Base-by-base conservation (phyloP, 352 stramenopile species). In the Globisporangium polare region DNA sequence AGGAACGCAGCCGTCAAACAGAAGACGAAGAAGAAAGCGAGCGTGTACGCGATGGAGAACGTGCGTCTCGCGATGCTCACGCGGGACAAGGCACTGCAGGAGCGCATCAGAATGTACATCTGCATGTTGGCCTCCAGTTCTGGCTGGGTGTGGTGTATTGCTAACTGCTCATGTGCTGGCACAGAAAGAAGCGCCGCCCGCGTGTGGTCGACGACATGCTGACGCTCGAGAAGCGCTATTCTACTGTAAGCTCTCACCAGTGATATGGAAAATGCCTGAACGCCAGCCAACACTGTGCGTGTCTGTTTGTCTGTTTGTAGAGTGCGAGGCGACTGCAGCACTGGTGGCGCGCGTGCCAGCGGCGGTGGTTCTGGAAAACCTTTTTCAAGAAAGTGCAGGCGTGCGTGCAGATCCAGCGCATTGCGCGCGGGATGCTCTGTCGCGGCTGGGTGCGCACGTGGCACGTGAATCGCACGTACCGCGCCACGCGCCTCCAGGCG, bases 191-290 rank as follows among this genome's bases (percentile, higher is more conserved):
- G 57, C 22, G 56, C 27, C 73, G 68, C 13, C 83, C 83, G 7
- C 77, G 74, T 3, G 80, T 94, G 51, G 75, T 92, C 5, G 69
- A 90, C 29, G 84, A 94, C 56, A 83, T 94, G 80, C 66, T 94
- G 27, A 35, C 75, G 10, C 54, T 92, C 12, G 84, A 94, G 62
- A 70, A 75, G 4, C 71, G 67, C 15, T 89, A 89, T 18, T 59
- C 71, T 45, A 55, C 61, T 61, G 80, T 87, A 43, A 18, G 27
- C 33, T 15, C 20, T 20, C n/a, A 42, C 5, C 0, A 0, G 43
- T 12, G 43, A 20, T 27, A 15, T 27, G 6, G 5, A 6, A 9
- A n/a, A 9, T 17, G 39, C 29, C 8, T 50, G 22, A 17, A 4
- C 20, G 2, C 57, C 24, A 17, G n/a, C 43, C 31, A 4, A 51